A percentile compares a stretch with the other conserved stretches of the same genome.
phyloP scores from a whole-genome alignment of 306 rosid species.

The Vigna unguiculata region DNA sequence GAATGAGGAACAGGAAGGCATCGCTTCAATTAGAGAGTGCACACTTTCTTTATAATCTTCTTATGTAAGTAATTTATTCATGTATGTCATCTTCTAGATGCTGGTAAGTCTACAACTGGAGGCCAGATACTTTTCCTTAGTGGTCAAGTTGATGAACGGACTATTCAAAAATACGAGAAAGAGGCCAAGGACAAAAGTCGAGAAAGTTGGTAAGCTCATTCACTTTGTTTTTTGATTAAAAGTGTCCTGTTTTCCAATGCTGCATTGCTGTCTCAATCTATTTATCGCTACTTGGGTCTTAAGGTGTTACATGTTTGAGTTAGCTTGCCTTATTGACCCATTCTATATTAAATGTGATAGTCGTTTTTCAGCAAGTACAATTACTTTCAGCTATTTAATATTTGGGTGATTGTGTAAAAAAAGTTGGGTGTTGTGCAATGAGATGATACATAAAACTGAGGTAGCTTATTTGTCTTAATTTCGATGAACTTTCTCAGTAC shows the following conservation, averaged over 20 bases:
- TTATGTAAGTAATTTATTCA: conserved; percentile 31
- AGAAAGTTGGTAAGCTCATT: conserved; percentile 91
- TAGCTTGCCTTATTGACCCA: conserved; percentile 3
- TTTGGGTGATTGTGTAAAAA: background rate
- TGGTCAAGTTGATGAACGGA: conserved; percentile 96
- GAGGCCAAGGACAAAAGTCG: conserved; percentile 99
- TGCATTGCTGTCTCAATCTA: conserved; percentile 15
- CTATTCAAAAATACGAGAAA: conserved; percentile 95
- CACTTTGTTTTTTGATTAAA: conserved; percentile 24
- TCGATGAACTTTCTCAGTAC: conserved; percentile 11
- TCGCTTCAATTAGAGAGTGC: conserved; percentile 19
- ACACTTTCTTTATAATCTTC: conserved; percentile 6
- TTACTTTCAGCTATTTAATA: conserved; percentile 5
- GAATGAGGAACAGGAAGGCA: background rate
- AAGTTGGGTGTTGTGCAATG: background rate
- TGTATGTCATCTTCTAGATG: conserved; percentile 63
- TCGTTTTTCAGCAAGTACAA: background rate
- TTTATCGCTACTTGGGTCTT: background rate
- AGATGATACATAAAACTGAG: background rate
- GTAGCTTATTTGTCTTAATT: background rate
- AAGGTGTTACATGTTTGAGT: conserved; percentile 5
- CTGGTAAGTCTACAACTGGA: conserved; percentile 98
- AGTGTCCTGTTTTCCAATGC: conserved; percentile 12
- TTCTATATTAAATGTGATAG: background rate
- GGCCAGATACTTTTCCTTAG: conserved; percentile 99